Percentiles rank a stretch among this genome's conserved stretches.
Evolutionary conservation across 2,329 filamentous ascomycete species (phyloP).

Genomic region (Ophiostoma ips): DNA sequence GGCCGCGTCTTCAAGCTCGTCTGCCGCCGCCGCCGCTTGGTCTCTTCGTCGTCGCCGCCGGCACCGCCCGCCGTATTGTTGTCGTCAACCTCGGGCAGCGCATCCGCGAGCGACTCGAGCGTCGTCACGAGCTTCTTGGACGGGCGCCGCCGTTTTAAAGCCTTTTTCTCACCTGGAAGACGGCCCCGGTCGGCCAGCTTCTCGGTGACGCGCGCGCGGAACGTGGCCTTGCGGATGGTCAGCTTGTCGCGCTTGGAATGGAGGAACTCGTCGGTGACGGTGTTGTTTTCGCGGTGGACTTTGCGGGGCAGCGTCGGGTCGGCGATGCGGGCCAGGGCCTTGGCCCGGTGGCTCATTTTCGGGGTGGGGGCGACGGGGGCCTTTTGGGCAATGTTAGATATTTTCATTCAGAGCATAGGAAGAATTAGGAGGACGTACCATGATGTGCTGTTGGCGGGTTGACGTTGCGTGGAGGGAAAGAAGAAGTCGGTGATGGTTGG

Average conservation of each 20-base stretch:
- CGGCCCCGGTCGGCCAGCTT: constrained; percentile 16
- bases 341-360: constrained; percentile 25
- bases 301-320: constrained; percentile 38
- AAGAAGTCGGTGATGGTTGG: too few species aligned
- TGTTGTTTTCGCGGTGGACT: constrained; percentile 36
- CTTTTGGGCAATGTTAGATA: not conserved
- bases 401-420: not conserved
- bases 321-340: constrained; percentile 36
- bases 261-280: constrained; percentile 44
- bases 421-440: not conserved
- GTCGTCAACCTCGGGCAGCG: constrained; percentile 51
- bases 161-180: constrained; percentile 19
- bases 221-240: constrained; percentile 63
- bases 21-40: constrained; percentile 50
- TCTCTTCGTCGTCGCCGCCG: constrained; percentile 20
- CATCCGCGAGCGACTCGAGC: constrained; percentile 64
- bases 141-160: constrained; percentile 46
- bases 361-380: constrained; percentile 8
- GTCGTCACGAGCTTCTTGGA: constrained; percentile 66
- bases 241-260: constrained; percentile 74
- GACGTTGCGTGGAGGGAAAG: not conserved
- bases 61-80: constrained; percentile 19
- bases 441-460: not conserved
- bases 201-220: constrained; percentile 65
- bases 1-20: constrained; percentile 61